Evolutionary conservation across 257 asterid genomes (phyloP), one percentile per base, ranked within the genome.

Genomic region (Ilex asprella): DNA sequence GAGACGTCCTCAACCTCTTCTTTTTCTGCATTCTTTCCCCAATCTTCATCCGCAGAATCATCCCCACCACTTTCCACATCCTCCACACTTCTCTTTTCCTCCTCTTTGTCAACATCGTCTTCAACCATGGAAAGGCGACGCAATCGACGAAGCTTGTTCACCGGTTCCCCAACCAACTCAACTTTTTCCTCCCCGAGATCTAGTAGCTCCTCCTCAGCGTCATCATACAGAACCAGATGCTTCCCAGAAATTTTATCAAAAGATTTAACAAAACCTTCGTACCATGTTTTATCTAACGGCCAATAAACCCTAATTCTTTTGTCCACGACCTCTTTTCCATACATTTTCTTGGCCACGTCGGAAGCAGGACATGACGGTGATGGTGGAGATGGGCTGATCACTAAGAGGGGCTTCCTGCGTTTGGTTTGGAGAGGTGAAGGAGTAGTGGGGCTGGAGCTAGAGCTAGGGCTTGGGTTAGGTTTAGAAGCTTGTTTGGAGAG

Each of bases 261-360:
- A 53, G 84, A 86, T 55, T 73, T 81, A 30, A 92, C 95, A 53
- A 51, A 62, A 6, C 99, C 99, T 67, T 81, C 89, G 67, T 83
- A 89, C 99, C 97, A 89, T 39, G 70, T 59, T 70, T 83, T 75
- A 77, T 92, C 96, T 72, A 89, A 71, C 31, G 97, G 96, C 93
- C 99, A 86, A 66, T 75, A 89, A 61, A 92, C 82, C 74, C 58
- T 89, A 43, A 86, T 50, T 68, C 85, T 82, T 64, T 67, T 76
- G 47, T 75, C 86, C 53, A 83, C 84, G 54, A 82, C 89, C 78
- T 85, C 97, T 21, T 65, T 57, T 0, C 93, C 93, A 57, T 69
- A 76, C 31, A 64, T 30, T 50, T 70, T 72, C 70, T 65, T 67
- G 46, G 35, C 63, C n/a, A 70, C 64, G 70, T 30, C 69, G 27